Conservation (phyloP, 352 stramenopile genomes). For the Phytophthora boehmeriae region DNA sequence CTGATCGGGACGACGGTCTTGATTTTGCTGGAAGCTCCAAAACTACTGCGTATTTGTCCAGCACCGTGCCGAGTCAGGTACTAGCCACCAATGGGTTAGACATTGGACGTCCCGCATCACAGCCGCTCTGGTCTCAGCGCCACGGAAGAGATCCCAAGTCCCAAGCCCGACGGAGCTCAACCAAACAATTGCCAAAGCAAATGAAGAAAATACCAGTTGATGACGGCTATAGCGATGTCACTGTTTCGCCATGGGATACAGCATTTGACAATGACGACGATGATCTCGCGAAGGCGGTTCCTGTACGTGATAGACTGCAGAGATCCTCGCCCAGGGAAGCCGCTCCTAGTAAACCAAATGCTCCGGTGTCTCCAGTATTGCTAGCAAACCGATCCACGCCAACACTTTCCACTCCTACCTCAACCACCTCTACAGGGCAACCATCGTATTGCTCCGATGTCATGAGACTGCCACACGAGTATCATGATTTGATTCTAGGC, state of each 20-base stretch:
- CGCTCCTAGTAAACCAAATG: not conserved
- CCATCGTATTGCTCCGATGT: slow-evolving; percentile 29
- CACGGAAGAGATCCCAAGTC: slow-evolving; percentile 9
- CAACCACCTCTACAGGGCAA: slow-evolving; percentile 7
- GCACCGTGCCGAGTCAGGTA: slow-evolving; percentile 22
- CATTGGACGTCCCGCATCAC: not conserved
- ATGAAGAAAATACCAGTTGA: slow-evolving; percentile 10
- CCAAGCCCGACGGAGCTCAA: not conserved
- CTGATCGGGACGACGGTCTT: not conserved
- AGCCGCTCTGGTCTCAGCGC: slow-evolving; percentile 5
- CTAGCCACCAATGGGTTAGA: slow-evolving; percentile 1
- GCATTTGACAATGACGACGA: slow-evolving; percentile 26
- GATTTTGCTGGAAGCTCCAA: slow-evolving; percentile 33
- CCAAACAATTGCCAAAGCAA: not conserved
- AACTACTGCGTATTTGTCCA: slow-evolving; percentile 22
- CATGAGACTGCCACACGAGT: slow-evolving; percentile 30
- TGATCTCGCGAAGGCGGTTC: slow-evolving; percentile 23
- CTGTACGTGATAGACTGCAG: slow-evolving; percentile 5
- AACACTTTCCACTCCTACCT: slow-evolving; percentile 15
- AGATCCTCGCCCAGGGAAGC: not conserved
- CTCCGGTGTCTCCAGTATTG: not conserved
- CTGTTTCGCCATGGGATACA: slow-evolving; percentile 35
- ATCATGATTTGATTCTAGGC: slow-evolving; percentile 30
- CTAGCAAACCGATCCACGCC: not conserved
- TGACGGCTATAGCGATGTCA: slow-evolving; percentile 24